These are phyloP conservation scores for Beta vulgaris DNA, from an alignment of 148 eudicot genomes.

Conservation along the genomic window DNA sequence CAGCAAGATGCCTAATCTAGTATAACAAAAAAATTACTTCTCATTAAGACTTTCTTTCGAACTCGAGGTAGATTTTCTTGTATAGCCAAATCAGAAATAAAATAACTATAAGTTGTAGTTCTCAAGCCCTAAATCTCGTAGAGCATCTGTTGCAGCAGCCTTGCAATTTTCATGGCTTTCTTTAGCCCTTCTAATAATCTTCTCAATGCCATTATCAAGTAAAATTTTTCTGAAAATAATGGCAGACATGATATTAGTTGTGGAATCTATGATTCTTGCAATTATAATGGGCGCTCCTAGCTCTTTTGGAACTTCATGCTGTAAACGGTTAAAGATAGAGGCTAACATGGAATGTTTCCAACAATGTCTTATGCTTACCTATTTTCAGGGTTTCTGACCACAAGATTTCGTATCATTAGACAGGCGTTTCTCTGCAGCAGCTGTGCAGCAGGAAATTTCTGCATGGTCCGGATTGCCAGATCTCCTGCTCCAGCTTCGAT, in stretches of 20 bases:
- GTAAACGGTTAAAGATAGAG: background rate
- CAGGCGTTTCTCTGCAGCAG: constrained; percentile 80
- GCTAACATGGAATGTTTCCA: background rate
- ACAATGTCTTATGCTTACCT: constrained; percentile 37
- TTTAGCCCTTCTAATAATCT: constrained; percentile 73
- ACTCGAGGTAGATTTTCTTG: background rate
- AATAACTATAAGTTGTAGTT: constrained; percentile 61
- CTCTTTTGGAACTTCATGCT: background rate
- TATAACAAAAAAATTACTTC: background rate
- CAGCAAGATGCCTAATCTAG: background rate
- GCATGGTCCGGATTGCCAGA: constrained; percentile 88
- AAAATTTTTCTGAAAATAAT: constrained; percentile 55
- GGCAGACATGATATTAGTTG: background rate
- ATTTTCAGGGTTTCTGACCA: constrained; percentile 83
- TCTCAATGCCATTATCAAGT: constrained; percentile 71
- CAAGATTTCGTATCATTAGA: constrained; percentile 90
- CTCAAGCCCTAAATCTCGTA: constrained; percentile 84
- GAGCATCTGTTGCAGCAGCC: constrained; percentile 85
- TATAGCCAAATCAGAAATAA: background rate
- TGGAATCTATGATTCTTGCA: background rate
- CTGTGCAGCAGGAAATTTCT: constrained; percentile 60
- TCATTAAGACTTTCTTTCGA: background rate
- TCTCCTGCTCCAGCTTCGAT: constrained; percentile 98
- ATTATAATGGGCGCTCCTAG: background rate
- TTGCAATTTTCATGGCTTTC: constrained; percentile 66